These are phyloP conservation scores for Trichosporon coremiiforme DNA, from an alignment of 1,284 basidiomycete genomes.

Conservation along the genomic window DNA sequence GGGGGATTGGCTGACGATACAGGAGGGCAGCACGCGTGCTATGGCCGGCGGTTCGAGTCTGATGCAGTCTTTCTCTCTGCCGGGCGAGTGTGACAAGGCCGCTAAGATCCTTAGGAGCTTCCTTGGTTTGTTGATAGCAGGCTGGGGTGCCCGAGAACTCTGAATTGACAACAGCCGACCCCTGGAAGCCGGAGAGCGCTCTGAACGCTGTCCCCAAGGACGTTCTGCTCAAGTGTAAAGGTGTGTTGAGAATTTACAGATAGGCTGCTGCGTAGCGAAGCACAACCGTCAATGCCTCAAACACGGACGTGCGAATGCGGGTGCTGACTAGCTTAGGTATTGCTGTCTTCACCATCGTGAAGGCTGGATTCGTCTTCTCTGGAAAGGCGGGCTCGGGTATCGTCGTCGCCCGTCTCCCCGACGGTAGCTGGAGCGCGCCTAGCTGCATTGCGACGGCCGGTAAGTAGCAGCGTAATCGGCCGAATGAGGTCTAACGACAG, in stretches of 20 bases:
- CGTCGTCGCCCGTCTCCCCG: conserved; percentile 89
- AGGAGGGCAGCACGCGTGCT: conserved; percentile 47
- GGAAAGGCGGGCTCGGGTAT: conserved; percentile 93
- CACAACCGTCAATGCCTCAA: not conserved
- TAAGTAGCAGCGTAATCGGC: conserved; percentile 11
- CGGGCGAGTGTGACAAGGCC: conserved; percentile 86
- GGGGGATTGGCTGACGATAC: not conserved
- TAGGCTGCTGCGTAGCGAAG: too few relatives aligned
- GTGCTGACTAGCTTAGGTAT: conserved; percentile 64
- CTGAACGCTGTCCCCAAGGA: conserved; percentile 94
- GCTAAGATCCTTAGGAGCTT: conserved; percentile 88
- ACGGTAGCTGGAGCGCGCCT: conserved; percentile 96
- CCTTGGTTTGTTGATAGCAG: conserved; percentile 65
- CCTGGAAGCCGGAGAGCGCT: conserved; percentile 81
- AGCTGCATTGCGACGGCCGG: conserved; percentile 97
- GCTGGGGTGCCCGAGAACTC: not conserved
- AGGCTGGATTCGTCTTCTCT: conserved; percentile 91
- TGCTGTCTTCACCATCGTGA: conserved; percentile 90
- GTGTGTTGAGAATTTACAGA: conserved; percentile 56
- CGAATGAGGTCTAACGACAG: conserved; percentile 15
- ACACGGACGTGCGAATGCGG: not conserved
- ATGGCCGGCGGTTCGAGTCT: conserved; percentile 60
- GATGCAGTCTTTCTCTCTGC: conserved; percentile 78
- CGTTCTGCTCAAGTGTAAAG: conserved; percentile 84
- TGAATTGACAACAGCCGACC: conserved; percentile 70